Conservation (phyloP, 2,329 filamentous ascomycete species). For the Neoarthrinium moseri region DNA sequence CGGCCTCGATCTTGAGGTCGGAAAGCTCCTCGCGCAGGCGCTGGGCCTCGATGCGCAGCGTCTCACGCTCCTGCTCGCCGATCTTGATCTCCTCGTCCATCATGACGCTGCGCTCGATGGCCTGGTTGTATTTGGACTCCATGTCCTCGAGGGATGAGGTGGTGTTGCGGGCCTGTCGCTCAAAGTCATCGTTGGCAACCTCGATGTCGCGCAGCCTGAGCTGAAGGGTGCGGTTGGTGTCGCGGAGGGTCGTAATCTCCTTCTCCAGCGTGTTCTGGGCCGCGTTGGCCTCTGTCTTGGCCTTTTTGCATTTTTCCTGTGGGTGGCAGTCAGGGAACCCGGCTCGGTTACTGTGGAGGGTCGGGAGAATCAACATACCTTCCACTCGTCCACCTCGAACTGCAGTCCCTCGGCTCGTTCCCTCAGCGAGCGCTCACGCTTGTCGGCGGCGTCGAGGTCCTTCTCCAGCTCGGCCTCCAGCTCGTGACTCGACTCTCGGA, state of each 20-base stretch:
- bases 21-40: constrained; percentile 86
- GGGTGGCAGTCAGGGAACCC: no score
- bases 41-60: constrained; percentile 85
- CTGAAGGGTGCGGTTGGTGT: constrained; percentile 77
- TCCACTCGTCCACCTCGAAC: constrained; percentile 98
- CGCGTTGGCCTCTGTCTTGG: constrained; percentile 80
- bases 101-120: constrained; percentile 88
- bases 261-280: constrained; percentile 89
- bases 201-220: constrained; percentile 90
- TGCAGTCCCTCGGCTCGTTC: constrained; percentile 81
- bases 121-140: constrained; percentile 94
- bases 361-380: constrained; percentile 64
- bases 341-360: neutral
- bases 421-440: constrained; percentile 80
- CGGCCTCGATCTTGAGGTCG: constrained; percentile 90
- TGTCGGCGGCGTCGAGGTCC: constrained; percentile 93
- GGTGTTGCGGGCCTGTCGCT: constrained; percentile 92
- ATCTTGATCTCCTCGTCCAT: constrained; percentile 92
- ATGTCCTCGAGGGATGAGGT: constrained; percentile 94
- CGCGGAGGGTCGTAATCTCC: constrained; percentile 89
- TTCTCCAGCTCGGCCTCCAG: constrained; percentile 93
- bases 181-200: constrained; percentile 97
- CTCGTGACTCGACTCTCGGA: constrained; percentile 90
- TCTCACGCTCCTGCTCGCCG: constrained; percentile 89
- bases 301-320: constrained; percentile 93